Base-by-base conservation (phyloP, 257 asterid genomes). In the Capsicum chinense region DNA sequence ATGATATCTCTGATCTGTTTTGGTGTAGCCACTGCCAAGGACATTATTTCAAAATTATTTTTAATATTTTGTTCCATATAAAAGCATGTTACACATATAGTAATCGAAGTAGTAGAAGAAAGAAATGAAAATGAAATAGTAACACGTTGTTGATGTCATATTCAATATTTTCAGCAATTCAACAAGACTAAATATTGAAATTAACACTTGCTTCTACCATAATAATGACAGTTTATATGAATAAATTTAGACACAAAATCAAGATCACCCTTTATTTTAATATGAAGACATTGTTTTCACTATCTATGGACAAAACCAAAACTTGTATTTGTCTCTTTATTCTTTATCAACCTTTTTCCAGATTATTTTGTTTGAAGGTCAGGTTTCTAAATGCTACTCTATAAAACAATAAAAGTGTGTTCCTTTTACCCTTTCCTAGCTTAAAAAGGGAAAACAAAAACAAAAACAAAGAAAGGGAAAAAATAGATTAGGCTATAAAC, bases 1-100 rank as follows among this genome's bases (percentile, higher is more conserved):
- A 89, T 86, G 42, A 87, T 26, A 67, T 88, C 92, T 56, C 89
- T 87, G 5, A 90, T 90, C 21, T 86, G 92, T 82, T 90, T 90
- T 3, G 92, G 92, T 11, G 86, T 90, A 5, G 92, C 90, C 5
- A 39, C 91, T 88, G 82, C 85, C 33, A 26, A 83, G 67, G 33
- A 80, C 12, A 81, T 44, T 7, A 81, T 7, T 48, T 62, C 33
- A 60, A 19, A 81, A 59, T 81, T 47, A 81, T 9, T 9, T 3
- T 80, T 7, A 21, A 52, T 52, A 47, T 13, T 76, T 74, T 48
- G 60, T 74, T 76, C 14, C 19, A 50, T 26, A 76, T 21, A 50
- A 48, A 6, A 21, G 5, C 21, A 19, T 50, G 57, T 13, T 6
- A 73, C 21, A 13, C 26, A 14, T 56, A 26, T 33, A 11, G 57